Evolutionary conservation across 2,329 filamentous ascomycete species (phyloP), one percentile per base, ranked within the genome.

Genomic region (Trichoderma koningii): DNA sequence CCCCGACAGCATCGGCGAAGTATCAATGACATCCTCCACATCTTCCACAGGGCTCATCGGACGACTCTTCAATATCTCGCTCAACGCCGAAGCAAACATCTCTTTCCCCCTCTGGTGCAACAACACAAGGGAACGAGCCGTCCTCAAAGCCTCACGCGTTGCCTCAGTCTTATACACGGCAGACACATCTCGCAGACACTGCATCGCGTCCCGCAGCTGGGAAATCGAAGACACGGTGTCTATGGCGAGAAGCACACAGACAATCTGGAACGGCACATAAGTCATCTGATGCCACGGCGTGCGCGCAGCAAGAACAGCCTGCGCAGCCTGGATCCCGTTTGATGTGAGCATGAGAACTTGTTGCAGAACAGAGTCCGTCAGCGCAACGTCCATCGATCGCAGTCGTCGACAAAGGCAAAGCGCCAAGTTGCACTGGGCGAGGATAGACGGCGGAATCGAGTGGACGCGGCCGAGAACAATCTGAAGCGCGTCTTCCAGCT

Each of bases 271-370:
- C 6, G 56, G 56, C 10, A 60, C 45, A 34, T 60, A 60, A 2
- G 45, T 41, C 56, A 60, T 60, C 44, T 60, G 56, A 38, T 60
- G 56, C 56, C 56, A 60, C 17, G 56, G 56, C 5, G 56, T 28
- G 15, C 56, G 56, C n/a, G 56, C 56, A 34, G 44, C 30, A 6
- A 60, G 23, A 6, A 60, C 45, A 26, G 56, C 28, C n/a, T 60
- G 56, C 21, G 45, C 56, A 41, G 56, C 56, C 7, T 47, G 45
- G 17, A 60, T 60, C 19, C 56, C 56, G 5, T 60, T 60, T 1
- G 56, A 60, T 5, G 56, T 60, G 15, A 60, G 45, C 9, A 48
- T 50, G 21, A 60, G 56, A 1, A 60, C 44, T 34, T 60, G 56
- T 17, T 60, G 56, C 14, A 60, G 56, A 5, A 60, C 56, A 17